phyloP scores from a whole-genome alignment of 2,329 filamentous ascomycete species.

The Penicillium sumatraense region DNA sequence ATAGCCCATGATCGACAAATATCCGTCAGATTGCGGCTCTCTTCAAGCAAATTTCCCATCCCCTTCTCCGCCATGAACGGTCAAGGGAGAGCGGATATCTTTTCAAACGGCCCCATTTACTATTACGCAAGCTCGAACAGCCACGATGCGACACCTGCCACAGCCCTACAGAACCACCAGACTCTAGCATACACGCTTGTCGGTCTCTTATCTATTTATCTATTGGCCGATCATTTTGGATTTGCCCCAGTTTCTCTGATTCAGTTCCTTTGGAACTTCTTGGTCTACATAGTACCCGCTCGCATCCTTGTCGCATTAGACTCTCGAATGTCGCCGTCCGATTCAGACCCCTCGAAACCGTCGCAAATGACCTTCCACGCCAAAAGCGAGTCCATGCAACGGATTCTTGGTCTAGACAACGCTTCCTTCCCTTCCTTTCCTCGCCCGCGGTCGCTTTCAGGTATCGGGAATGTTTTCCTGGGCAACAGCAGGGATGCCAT shows the following conservation, averaged over 20 bases:
- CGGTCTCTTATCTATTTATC: slow-evolving; percentile 33
- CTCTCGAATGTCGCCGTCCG: slow-evolving; percentile 52
- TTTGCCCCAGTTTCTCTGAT: slow-evolving; percentile 35
- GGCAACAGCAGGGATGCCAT: slow-evolving; percentile 36
- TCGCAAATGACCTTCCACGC: slow-evolving; percentile 43
- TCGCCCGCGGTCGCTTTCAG: slow-evolving; percentile 59
- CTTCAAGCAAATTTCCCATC: too few relatives aligned
- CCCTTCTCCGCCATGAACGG: slow-evolving; percentile 41
- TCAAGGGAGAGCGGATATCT: slow-evolving; percentile 36
- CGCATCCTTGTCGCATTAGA: slow-evolving; percentile 52
- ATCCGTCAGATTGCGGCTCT: slow-evolving; percentile 26
- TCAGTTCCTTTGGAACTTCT: slow-evolving; percentile 41
- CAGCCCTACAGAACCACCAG: slow-evolving; percentile 32
- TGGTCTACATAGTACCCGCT: slow-evolving; percentile 46
- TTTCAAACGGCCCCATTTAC: slow-evolving; percentile 33
- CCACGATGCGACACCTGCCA: slow-evolving; percentile 39
- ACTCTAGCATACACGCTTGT: slow-evolving; percentile 35
- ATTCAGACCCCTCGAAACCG: slow-evolving; percentile 47
- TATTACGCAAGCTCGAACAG: slow-evolving; percentile 26
- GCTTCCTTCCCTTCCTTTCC: slow-evolving; percentile 64
- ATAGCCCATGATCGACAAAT: slow-evolving; percentile 19
- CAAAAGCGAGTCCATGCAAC: slow-evolving; percentile 69
- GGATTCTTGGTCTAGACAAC: slow-evolving; percentile 65
- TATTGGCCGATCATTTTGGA: slow-evolving; percentile 36
- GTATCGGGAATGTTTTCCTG: slow-evolving; percentile 53